phyloP scores from a whole-genome alignment of 164 flowering plant genomes.

The Kingdonia uniflora region DNA sequence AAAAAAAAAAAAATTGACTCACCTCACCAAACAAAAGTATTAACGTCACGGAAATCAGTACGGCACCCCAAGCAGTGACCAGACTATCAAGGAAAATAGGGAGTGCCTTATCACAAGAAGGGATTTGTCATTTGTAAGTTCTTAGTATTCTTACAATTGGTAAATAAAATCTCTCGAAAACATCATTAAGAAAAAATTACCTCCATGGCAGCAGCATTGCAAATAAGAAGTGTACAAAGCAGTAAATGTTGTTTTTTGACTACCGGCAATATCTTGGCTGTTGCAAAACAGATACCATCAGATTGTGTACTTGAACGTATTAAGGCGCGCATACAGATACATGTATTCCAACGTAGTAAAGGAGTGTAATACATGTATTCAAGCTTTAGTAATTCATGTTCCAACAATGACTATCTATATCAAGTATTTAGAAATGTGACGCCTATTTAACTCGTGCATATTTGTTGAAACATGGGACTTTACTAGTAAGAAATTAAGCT shows the following conservation, averaged over 20 bases:
- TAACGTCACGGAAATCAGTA: constrained; percentile 84
- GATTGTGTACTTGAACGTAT: background rate
- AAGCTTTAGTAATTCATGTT: too few species aligned
- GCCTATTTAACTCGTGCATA: too few species aligned
- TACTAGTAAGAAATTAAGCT: too few species aligned
- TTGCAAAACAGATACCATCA: background rate
- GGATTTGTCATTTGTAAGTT: too few species aligned
- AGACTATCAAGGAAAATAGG: constrained; percentile 81
- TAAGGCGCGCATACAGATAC: background rate
- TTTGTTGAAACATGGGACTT: too few species aligned
- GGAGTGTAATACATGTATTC: background rate
- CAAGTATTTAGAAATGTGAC: too few species aligned
- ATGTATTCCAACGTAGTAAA: background rate
- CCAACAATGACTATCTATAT: too few species aligned
- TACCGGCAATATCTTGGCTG: constrained; percentile 92
- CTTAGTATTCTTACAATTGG: background rate
- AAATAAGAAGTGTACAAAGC: constrained; percentile 90
- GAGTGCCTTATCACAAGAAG: constrained; percentile 46
- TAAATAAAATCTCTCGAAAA: background rate
- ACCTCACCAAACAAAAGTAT: constrained; percentile 99
- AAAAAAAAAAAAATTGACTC: constrained; percentile 7
- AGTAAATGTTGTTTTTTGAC: constrained; percentile 76
- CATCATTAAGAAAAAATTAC: constrained; percentile 21
- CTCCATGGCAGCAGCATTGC: constrained; percentile 99
- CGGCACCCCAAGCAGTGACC: constrained; percentile 78